phyloP scores from a whole-genome alignment of 257 asterid genomes.

The Handroanthus guayacan region DNA sequence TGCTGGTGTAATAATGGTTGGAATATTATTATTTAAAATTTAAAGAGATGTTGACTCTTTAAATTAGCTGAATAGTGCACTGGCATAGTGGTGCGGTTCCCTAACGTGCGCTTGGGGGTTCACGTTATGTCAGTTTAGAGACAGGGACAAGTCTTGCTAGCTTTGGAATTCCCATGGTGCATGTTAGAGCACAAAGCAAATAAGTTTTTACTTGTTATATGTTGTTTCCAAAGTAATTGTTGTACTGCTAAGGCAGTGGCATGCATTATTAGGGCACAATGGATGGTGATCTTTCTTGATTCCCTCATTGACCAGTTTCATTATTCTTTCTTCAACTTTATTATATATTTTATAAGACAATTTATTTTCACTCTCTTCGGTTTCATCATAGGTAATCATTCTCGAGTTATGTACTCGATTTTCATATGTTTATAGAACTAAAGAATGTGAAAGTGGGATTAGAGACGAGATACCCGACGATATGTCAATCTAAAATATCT shows the following conservation, averaged over 20 bases:
- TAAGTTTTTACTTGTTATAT: slow-evolving; percentile 39
- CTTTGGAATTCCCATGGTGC: slow-evolving; percentile 60
- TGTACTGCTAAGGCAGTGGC: slow-evolving; percentile 41
- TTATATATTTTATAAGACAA: neutral
- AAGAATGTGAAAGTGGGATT: neutral
- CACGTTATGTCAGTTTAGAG: slow-evolving; percentile 66
- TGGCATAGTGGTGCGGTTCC: slow-evolving; percentile 48
- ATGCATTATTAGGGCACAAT: slow-evolving; percentile 48
- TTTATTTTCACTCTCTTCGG: slow-evolving; percentile 29
- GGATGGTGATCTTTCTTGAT: slow-evolving; percentile 63
- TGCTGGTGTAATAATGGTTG: slow-evolving; percentile 25
- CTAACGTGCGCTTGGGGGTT: slow-evolving; percentile 65
- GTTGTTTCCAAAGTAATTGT: slow-evolving; percentile 45
- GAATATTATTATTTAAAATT: neutral
- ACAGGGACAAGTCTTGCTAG: slow-evolving; percentile 62
- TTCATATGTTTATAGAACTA: neutral
- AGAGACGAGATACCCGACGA: too few species aligned
- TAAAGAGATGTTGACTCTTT: slow-evolving; percentile 32
- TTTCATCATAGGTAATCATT: slow-evolving; percentile 15
- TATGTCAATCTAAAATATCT: neutral
- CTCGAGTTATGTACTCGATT: slow-evolving; percentile 37
- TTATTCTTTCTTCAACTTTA: slow-evolving; percentile 39
- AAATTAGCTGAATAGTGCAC: slow-evolving; percentile 43
- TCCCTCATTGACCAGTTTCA: slow-evolving; percentile 50
- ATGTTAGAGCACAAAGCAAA: slow-evolving; percentile 38